A percentile compares a stretch with the other conserved stretches of the same genome.
These are phyloP conservation scores for Acanthamoeba culbertsoni DNA, from an alignment of 208 protist genomes.

Conservation along the genomic window DNA sequence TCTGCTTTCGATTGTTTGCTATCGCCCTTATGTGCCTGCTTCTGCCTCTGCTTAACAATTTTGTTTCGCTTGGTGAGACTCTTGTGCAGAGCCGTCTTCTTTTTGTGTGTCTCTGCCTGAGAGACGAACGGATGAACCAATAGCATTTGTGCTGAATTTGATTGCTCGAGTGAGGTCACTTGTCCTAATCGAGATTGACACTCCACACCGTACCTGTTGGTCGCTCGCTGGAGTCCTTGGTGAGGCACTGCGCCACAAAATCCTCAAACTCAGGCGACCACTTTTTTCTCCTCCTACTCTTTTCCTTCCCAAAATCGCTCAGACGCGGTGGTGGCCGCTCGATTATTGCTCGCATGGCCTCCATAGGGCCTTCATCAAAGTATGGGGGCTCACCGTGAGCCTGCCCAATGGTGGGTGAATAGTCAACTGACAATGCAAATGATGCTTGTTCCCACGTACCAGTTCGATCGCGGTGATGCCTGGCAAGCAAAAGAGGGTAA, in stretches of 20 bases:
- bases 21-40: not conserved
- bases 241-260: conserved; percentile 56
- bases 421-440: not conserved
- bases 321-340: conserved; percentile 18
- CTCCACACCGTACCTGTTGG: not conserved
- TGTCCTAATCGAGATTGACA: not conserved
- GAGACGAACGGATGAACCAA: conserved; percentile 37
- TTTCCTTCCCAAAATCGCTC: not conserved
- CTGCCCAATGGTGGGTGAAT: not conserved
- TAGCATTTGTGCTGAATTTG: not conserved
- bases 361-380: conserved; percentile 32
- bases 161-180: too few species aligned
- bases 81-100: not conserved
- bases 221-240: conserved; percentile 43
- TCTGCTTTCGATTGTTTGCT: not conserved
- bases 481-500: conserved; percentile 16
- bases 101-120: not conserved
- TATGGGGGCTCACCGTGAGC: not conserved
- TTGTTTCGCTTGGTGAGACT: conserved; percentile 18
- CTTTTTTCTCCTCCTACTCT: not conserved
- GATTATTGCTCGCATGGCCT: conserved; percentile 13
- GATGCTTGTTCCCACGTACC: not conserved
- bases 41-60: not conserved
- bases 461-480: conserved; percentile 35
- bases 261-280: conserved; percentile 56